These are phyloP conservation scores for Lentithecium fluviatile DNA, from an alignment of 495 filamentous ascomycete species.

Conservation along the genomic window DNA sequence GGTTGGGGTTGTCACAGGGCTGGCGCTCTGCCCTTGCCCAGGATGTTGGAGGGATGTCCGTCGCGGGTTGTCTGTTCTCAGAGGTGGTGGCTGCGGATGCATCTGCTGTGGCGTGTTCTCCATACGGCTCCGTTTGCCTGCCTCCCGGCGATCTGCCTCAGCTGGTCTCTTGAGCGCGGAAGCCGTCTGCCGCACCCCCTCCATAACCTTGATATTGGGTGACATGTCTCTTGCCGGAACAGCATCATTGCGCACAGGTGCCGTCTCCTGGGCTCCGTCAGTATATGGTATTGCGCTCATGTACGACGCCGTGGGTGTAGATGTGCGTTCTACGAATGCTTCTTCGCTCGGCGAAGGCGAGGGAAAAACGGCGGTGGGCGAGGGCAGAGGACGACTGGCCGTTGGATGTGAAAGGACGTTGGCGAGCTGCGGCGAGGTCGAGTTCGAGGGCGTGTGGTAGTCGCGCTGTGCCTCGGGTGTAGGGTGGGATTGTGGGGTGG, in stretches of 20 bases:
- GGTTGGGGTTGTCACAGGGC: too few relatives aligned
- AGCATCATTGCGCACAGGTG: too few relatives aligned
- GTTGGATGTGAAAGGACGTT: constrained; percentile 15
- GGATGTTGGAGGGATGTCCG: too few relatives aligned
- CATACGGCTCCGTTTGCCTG: constrained; percentile 6
- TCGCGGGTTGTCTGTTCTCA: background rate
- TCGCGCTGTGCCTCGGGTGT: background rate
- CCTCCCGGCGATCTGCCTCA: background rate
- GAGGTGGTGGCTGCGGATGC: background rate
- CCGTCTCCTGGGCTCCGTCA: background rate
- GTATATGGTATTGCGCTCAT: background rate
- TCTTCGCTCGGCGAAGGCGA: constrained; percentile 33
- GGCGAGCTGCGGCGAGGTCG: constrained; percentile 32
- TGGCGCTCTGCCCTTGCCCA: background rate
- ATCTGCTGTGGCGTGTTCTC: background rate
- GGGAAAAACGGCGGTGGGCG: constrained; percentile 14
- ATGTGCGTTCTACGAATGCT: background rate
- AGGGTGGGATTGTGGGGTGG: background rate
- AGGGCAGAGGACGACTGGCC: background rate
- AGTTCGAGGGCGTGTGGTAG: constrained; percentile 31
- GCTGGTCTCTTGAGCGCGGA: constrained; percentile 1
- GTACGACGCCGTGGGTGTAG: background rate
- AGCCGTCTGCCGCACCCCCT: background rate
- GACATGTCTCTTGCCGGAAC: background rate
- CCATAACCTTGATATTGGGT: background rate